phyloP scores from a whole-genome alignment of 2,329 filamentous ascomycete genomes.

The Fusarium gaditjirri region DNA sequence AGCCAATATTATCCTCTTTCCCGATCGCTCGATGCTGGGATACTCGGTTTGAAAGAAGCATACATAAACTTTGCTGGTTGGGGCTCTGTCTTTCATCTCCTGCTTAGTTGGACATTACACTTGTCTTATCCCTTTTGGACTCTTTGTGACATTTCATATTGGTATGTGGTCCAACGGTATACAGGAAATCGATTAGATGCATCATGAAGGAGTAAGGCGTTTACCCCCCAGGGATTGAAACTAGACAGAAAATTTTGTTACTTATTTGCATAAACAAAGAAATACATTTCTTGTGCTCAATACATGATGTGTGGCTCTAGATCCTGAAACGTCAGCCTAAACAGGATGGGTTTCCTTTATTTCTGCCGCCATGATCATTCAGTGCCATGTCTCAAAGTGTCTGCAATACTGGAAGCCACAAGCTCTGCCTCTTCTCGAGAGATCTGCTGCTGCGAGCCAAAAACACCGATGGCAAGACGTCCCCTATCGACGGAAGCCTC shows the following conservation, averaged over 20 bases:
- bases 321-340: not conserved
- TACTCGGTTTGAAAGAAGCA: constrained; percentile 41
- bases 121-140: not conserved
- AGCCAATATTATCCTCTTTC: constrained; percentile 67
- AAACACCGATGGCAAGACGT: constrained; percentile 54
- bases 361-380: not conserved
- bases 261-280: constrained; percentile 1
- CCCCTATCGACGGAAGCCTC: constrained; percentile 51
- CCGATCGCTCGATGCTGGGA: constrained; percentile 56
- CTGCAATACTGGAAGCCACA: constrained; percentile 44
- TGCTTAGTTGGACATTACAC: not conserved
- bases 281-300: not conserved
- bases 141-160: not conserved
- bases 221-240: not conserved
- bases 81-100: not conserved
- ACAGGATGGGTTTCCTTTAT: not conserved
- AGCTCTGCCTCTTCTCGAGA: constrained; percentile 40
- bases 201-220: constrained; percentile 28
- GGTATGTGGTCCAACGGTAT: not conserved
- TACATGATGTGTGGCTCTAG: not conserved
- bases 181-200: constrained; percentile 3
- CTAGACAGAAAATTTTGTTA: constrained; percentile 3
- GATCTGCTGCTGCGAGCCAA: constrained; percentile 48
- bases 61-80: not conserved
- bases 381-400: constrained; percentile 18